Base-by-base conservation (phyloP, 495 filamentous ascomycete species). In the Paragyromitra xinjiangensis region DNA sequence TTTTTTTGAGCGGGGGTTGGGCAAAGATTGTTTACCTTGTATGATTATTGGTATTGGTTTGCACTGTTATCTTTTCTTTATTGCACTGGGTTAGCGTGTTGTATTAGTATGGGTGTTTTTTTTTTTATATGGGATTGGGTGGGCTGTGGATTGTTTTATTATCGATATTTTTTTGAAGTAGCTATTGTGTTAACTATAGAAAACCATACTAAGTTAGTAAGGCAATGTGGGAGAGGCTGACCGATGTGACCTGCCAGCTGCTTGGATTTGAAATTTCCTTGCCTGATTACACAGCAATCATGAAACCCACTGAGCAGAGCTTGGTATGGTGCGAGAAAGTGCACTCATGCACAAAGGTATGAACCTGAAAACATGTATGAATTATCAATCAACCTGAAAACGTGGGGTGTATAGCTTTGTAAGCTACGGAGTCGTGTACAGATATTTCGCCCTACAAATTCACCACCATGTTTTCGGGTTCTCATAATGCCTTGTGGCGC, bases 11-110 rank as follows among this genome's bases (percentile, higher is more conserved):
- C 5, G 29, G 9, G 42, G 61, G 69, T 9, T 40, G 16, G 26
- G 44, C 16, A 22, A n/a, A 39, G 26, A 66, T 51, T 26, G 26
- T 42, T 69, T 73, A 16, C 34, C 8, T 71, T 69, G 62, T 67
- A 19, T 44, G 8, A 39, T 68, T 66, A 50, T 66, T 40, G 63
- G 40, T 37, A 12, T 26, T 24, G 29, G 51, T 51, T 50, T 19
- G 12, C 16, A 53, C 4, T 53, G 3, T 29, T 12, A 2, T 8
- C 14, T 16, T 9, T 16, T 22, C 16, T 56, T 40, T 55, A 22
- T 55, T 53, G 48, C 34, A 12, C 65, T 24, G 39, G 59, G 59
- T 44, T 44, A 12, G 39, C 16, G 39, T 63, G 37, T 44, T 63
- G 59, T 63, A 42, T 42, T 63, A 63, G 37, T 63, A 63, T 9